phyloP scores from a whole-genome alignment of 352 stramenopile genomes.

The Phytophthora tentaculata region DNA sequence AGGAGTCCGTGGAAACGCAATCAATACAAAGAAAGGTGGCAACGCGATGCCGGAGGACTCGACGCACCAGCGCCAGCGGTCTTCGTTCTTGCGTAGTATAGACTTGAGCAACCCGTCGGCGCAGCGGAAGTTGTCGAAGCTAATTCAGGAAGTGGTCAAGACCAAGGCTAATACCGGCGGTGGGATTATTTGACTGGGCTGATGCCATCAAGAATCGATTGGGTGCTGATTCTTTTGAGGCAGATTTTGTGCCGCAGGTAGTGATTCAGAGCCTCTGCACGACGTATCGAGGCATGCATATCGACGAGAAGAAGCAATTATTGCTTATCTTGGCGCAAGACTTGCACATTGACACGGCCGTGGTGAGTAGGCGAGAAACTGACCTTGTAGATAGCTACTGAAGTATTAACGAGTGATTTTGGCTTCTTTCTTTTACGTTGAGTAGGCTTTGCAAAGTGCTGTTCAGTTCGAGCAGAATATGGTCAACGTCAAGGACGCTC shows the following conservation, averaged over 20 bases:
- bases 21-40: not conserved
- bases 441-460: constrained; percentile 51
- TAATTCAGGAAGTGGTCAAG: constrained; percentile 75
- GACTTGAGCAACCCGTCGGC: constrained; percentile 50
- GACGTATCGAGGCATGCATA: constrained; percentile 68
- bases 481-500: constrained; percentile 46
- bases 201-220: too few relatives aligned
- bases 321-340: constrained; percentile 79
- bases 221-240: not conserved
- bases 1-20: not conserved
- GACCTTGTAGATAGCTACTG: not conserved
- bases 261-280: constrained; percentile 72
- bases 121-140: constrained; percentile 59
- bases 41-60: constrained; percentile 11
- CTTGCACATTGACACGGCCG: constrained; percentile 63
- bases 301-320: constrained; percentile 85
- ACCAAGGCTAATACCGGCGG: constrained; percentile 70
- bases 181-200: constrained; percentile 37
- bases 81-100: constrained; percentile 56
- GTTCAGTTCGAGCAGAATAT: constrained; percentile 64
- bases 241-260: constrained; percentile 84
- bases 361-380: constrained; percentile 31
- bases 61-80: constrained; percentile 35
- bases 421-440: not conserved
- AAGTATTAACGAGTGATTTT: not conserved